Evolutionary conservation across 139 green algal species (phyloP), one percentile per base, ranked within the genome.

Genomic region (Pleodorina starrii): DNA sequence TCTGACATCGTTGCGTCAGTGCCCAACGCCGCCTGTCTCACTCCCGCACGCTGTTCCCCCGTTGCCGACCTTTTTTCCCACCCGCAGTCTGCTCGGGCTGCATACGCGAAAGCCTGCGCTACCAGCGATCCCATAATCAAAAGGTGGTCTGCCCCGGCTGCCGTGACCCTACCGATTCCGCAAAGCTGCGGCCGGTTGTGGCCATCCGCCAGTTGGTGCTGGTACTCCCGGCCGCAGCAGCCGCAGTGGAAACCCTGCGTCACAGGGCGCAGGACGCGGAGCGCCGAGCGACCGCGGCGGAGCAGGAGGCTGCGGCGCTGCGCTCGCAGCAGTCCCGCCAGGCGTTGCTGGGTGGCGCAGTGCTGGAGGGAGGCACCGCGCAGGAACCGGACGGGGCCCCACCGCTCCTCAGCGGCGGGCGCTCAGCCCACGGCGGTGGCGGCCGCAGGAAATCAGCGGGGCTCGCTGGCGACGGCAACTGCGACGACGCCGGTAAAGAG

Each of bases 41-140:
- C 29, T 66, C 9, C 9, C 25, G 9, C n/a, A n/a, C n/a, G n/a
- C n/a, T 66, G 5, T 32, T 25, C 54, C 54, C 25, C 21, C 54
- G 54, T 7, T 21, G 54, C 54, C 21, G 29, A 32, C 6, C 9
- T 66, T 21, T 25, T 25, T 66, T 66, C 29, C 54, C 54, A 21
- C 50, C 4, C 44, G 25, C 69, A 93, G 90, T 90, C 87, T 94
- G 91, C 86, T 92, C 89, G 4, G n/a, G 27, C 3, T 94, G 91
- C 86, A 88, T 94, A 51, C 78, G 91, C 6, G 11, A 4, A 5
- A 46, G 44, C 36, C 51, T 94, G 1, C 83, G 81, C 59, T 75
- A 46, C 23, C 43, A 60, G 3, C 69, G 78, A 9, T 75, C 48
- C 0, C 42, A 91, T 0, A 89, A 89, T 12, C 57, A 84, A 36